phyloP scores from a whole-genome alignment of 805 yeast species.

The Isabelozyma rhagii region DNA sequence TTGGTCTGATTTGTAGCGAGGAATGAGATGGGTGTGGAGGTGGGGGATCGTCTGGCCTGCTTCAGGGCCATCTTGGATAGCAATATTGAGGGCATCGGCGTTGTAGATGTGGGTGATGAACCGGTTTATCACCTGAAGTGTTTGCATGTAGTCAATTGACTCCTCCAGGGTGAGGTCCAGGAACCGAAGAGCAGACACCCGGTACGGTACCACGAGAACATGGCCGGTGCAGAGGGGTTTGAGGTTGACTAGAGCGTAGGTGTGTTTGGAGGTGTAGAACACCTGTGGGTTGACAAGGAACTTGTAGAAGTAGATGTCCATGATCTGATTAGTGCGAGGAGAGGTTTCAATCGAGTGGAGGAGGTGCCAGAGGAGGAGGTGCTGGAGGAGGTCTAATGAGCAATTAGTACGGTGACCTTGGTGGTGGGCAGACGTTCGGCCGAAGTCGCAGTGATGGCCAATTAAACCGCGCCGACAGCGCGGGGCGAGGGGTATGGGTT shows the following conservation, averaged over 20 bases:
- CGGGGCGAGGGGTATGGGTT: too few relatives aligned
- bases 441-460: too few relatives aligned
- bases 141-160: slow-evolving; percentile 68
- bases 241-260: slow-evolving; percentile 85
- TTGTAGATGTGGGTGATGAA: slow-evolving; percentile 65
- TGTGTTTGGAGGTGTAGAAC: slow-evolving; percentile 53
- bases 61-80: slow-evolving; percentile 94
- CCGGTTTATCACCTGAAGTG: slow-evolving; percentile 67
- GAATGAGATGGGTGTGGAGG: slow-evolving; percentile 90
- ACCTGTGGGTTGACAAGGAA: slow-evolving; percentile 59
- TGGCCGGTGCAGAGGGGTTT: slow-evolving; percentile 95
- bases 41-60: slow-evolving; percentile 98
- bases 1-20: slow-evolving; percentile 61
- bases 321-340: not conserved
- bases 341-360: too few relatives aligned
- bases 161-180: slow-evolving; percentile 73
- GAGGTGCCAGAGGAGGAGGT: too few relatives aligned
- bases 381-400: too few relatives aligned
- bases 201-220: slow-evolving; percentile 80
- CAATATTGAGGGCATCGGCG: slow-evolving; percentile 83
- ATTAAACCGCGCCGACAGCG: too few relatives aligned
- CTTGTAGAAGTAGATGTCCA: slow-evolving; percentile 46
- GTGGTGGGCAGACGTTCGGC: too few relatives aligned
- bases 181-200: slow-evolving; percentile 58
- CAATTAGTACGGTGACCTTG: not conserved